Base-by-base conservation (phyloP, 768 basidiomycete species). In the Rhizopogon vesiculosus region DNA sequence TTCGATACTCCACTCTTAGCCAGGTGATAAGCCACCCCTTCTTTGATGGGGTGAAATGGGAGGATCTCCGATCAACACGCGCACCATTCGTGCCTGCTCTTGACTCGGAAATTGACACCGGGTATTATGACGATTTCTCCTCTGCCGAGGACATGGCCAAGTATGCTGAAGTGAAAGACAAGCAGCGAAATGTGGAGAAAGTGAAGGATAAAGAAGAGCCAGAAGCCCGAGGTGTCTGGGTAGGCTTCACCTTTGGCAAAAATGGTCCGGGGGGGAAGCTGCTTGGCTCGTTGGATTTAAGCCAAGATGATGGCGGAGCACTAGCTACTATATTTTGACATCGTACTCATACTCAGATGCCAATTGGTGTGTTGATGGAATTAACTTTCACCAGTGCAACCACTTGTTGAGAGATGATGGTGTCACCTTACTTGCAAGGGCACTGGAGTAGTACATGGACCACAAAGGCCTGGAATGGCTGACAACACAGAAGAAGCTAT, bases 111-210 rank as follows among this genome's bases (percentile, higher is more conserved):
- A 80, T 91, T 56, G 97, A 99, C 66, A 93, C 94, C 1, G 94
- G 93, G 16, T 95, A 95, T 72, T 95, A 93, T 72, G 92, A 94
- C 62, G 92, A 93, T 67, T 94, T 94, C 69, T 87, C 87, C 2
- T 87, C 82, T 3, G 74, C 81, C 4, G 91, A 95, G 56, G 96
- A 98, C 66, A 98, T 98, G 95, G 93, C 92, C 49, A 98, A 98
- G 74, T 98, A 98, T 66, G 93, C 95, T 10, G 96, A 99, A 70
- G 97, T 99, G 7, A 84, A 90, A 71, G 97, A 97, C 77, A 99
- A 98, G 73, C 94, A 98, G 73, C 77, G 74, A 64, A 95, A 98
- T 67, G 95, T 99, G 25, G 96, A 96, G 25, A 82, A 81, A 55
- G 91, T 98, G 16, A 85, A 81, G 70, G 96, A 98, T 76, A 90